Evolutionary conservation across 345 rosid species (phyloP).

Genomic region (Gossypium turneri): DNA sequence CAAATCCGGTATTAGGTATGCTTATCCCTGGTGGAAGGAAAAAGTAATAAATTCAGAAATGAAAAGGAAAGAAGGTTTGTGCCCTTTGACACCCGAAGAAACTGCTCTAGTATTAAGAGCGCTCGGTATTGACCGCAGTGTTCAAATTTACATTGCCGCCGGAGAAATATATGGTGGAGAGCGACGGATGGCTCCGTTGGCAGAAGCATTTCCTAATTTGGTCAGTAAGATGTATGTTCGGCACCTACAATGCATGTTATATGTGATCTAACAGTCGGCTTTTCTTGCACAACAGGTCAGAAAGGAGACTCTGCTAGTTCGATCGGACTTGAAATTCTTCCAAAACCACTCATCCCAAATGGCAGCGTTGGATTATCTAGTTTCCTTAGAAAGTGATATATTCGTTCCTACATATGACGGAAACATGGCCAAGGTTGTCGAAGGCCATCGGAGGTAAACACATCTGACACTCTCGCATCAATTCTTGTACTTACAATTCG

Average conservation of each 20-base stretch:
- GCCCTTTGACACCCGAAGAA: conserved; percentile 98
- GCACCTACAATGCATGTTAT: background rate
- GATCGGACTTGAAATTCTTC: conserved; percentile 62
- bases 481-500: background rate
- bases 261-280: background rate
- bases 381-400: conserved; percentile 77
- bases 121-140: conserved; percentile 64
- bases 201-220: conserved; percentile 68
- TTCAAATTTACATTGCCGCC: conserved; percentile 90
- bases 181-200: conserved; percentile 62
- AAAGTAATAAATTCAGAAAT: conserved; percentile 67
- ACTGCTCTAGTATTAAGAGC: conserved; percentile 74
- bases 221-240: conserved; percentile 36
- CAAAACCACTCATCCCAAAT: conserved; percentile 89
- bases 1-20: conserved; percentile 2
- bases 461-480: too few species aligned
- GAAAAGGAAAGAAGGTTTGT: conserved; percentile 86
- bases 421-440: conserved; percentile 98
- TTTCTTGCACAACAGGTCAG: conserved; percentile 52
- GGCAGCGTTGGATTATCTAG: conserved; percentile 85
- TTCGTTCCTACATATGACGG: conserved; percentile 92
- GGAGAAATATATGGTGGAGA: conserved; percentile 92
- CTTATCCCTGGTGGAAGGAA: conserved; percentile 9
- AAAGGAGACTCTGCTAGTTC: conserved; percentile 68
- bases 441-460: conserved; percentile 90